Evolutionary conservation across 2,329 filamentous ascomycete species (phyloP).

Genomic region (Stagonosporopsis vannaccii): DNA sequence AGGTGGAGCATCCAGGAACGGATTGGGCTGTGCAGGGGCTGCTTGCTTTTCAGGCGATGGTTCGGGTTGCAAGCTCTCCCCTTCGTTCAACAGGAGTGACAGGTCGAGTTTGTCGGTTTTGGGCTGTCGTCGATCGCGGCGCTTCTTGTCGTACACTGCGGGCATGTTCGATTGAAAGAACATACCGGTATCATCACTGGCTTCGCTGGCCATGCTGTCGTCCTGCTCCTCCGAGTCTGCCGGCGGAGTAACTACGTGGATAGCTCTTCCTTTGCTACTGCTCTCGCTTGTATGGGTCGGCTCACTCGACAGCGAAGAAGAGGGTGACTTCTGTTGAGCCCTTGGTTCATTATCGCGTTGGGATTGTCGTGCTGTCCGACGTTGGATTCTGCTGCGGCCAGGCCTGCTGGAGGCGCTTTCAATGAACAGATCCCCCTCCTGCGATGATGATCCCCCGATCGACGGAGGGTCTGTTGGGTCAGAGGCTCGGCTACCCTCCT

Average conservation of each 20-base stretch:
- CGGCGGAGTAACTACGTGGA: slow-evolving; percentile 13
- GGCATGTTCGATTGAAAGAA: slow-evolving; percentile 48
- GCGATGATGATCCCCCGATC: background rate
- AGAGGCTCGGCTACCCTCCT: slow-evolving; percentile 54
- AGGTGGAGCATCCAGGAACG: slow-evolving; percentile 43
- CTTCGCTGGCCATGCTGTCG: slow-evolving; percentile 34
- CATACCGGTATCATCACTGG: slow-evolving; percentile 47
- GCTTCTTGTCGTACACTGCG: slow-evolving; percentile 34
- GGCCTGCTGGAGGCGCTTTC: slow-evolving; percentile 41
- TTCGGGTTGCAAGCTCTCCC: slow-evolving; percentile 43
- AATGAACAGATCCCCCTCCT: slow-evolving; percentile 41
- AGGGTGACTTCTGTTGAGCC: slow-evolving; percentile 18
- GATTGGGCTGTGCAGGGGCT: slow-evolving; percentile 31
- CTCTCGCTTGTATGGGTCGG: background rate
- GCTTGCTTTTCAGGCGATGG: slow-evolving; percentile 31
- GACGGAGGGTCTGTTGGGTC: slow-evolving; percentile 22
- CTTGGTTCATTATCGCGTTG: slow-evolving; percentile 50
- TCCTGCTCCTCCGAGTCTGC: slow-evolving; percentile 19
- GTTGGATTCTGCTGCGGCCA: slow-evolving; percentile 52
- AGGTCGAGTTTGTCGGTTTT: slow-evolving; percentile 41
- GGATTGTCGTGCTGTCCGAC: slow-evolving; percentile 48
- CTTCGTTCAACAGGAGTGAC: slow-evolving; percentile 40
- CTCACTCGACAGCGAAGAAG: slow-evolving; percentile 9
- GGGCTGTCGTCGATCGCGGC: slow-evolving; percentile 31
- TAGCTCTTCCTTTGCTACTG: slow-evolving; percentile 27